Conservation (phyloP, 176 grass and related monocot species). For the Triticum urartu region DNA sequence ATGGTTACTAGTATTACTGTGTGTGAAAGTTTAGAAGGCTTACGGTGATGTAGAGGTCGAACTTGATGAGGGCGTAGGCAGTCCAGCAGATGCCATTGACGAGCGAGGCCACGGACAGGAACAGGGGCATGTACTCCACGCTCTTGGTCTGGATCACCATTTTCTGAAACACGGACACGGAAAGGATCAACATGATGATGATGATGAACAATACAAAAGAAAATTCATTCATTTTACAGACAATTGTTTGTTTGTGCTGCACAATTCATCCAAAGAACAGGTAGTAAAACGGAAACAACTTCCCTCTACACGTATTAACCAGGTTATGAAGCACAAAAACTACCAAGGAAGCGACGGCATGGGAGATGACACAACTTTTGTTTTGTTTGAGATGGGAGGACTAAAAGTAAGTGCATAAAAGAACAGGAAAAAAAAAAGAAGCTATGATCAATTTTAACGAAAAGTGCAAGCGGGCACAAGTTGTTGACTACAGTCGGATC, state of each 20-base stretch:
- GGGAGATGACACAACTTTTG: background rate
- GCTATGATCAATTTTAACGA: background rate
- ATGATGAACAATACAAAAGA: background rate
- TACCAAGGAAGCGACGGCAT: background rate
- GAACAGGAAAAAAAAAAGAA: too few relatives aligned
- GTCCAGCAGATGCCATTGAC: conserved; percentile 96
- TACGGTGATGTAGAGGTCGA: conserved; percentile 95
- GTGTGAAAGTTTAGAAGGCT: conserved; percentile 3
- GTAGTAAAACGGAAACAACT: background rate
- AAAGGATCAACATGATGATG: background rate
- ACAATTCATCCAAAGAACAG: background rate
- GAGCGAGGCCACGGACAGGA: conserved; percentile 75
- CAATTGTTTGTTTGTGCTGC: background rate
- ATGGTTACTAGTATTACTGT: background rate
- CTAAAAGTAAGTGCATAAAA: background rate
- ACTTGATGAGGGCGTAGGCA: conserved; percentile 88
- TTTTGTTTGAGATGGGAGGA: background rate
- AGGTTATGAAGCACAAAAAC: background rate
- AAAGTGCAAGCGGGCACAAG: background rate
- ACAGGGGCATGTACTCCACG: conserved; percentile 97
- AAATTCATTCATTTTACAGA: background rate
- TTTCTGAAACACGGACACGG: conserved; percentile 47
- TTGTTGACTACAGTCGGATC: background rate
- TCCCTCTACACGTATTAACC: background rate
- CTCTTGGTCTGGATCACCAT: conserved; percentile 98